Evolutionary conservation across 305 asterid species (phyloP).

Genomic region (Rubia peregrina): DNA sequence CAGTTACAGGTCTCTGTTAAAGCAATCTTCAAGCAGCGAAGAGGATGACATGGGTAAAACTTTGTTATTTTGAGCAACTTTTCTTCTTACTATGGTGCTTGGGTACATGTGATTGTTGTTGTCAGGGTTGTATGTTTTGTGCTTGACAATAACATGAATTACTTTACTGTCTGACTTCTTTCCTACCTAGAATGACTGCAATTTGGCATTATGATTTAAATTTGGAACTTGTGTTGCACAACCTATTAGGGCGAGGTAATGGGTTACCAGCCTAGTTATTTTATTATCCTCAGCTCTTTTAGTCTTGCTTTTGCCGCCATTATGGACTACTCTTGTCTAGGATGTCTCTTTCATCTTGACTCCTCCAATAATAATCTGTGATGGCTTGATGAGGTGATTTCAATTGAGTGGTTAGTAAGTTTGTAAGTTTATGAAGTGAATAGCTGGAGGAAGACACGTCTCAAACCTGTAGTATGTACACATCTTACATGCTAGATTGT

Average conservation of each 20-base stretch:
- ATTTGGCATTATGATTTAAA: not conserved
- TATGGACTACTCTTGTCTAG: not conserved
- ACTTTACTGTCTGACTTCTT: not conserved
- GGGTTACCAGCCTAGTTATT: not conserved
- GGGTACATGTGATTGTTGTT: not conserved
- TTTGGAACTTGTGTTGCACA: not conserved
- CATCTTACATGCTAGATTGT: not conserved
- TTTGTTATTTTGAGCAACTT: not conserved
- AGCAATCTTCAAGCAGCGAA: slow-evolving; percentile 81
- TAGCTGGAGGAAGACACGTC: not conserved
- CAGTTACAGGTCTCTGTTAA: slow-evolving; percentile 67
- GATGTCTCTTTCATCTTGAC: not conserved
- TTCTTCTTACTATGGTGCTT: not conserved
- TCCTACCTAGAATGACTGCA: not conserved
- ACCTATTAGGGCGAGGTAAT: not conserved
- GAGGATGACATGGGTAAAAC: slow-evolving; percentile 78
- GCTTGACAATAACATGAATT: not conserved
- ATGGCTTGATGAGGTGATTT: not conserved
- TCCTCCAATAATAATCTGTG: not conserved
- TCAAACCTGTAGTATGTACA: not conserved
- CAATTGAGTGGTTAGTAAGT: not conserved
- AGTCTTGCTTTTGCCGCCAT: not conserved
- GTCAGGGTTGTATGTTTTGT: not conserved
- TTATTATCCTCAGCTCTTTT: no score
- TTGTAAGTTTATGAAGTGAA: not conserved